These are phyloP conservation scores for Syzygium malaccense DNA, from an alignment of 441 rosid species.

Conservation along the genomic window DNA sequence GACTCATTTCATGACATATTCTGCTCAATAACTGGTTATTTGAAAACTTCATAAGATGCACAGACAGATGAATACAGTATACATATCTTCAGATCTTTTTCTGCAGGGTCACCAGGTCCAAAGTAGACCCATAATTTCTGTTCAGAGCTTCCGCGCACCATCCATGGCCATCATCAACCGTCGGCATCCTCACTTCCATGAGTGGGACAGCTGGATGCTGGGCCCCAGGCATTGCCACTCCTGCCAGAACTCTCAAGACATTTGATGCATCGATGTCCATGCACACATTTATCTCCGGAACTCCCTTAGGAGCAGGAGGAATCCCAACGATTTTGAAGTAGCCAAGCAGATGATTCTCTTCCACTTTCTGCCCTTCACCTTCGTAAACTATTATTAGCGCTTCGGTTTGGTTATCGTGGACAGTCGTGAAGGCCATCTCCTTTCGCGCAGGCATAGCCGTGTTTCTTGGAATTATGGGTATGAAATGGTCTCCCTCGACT, in stretches of 20 bases:
- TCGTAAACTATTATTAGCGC: constrained; percentile 66
- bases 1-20: neutral
- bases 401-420: constrained; percentile 59
- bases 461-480: constrained; percentile 58
- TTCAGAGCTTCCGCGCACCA: constrained; percentile 70
- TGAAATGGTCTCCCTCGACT: constrained; percentile 46
- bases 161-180: constrained; percentile 82
- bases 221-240: constrained; percentile 50
- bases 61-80: neutral
- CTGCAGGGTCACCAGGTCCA: constrained; percentile 50
- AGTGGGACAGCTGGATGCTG: constrained; percentile 51
- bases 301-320: constrained; percentile 57
- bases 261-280: constrained; percentile 80
- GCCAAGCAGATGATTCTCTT: constrained; percentile 72
- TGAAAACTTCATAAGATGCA: neutral
- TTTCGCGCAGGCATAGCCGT: constrained; percentile 68
- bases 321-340: constrained; percentile 80
- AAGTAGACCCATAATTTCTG: constrained; percentile 43
- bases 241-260: constrained; percentile 54
- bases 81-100: constrained; percentile 23
- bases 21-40: neutral
- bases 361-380: constrained; percentile 66
- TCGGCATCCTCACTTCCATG: constrained; percentile 87
- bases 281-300: constrained; percentile 72
- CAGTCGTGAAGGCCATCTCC: constrained; percentile 62